Conservation (phyloP, 1,284 basidiomycete species). For the Papiliotrema terrestris region DNA sequence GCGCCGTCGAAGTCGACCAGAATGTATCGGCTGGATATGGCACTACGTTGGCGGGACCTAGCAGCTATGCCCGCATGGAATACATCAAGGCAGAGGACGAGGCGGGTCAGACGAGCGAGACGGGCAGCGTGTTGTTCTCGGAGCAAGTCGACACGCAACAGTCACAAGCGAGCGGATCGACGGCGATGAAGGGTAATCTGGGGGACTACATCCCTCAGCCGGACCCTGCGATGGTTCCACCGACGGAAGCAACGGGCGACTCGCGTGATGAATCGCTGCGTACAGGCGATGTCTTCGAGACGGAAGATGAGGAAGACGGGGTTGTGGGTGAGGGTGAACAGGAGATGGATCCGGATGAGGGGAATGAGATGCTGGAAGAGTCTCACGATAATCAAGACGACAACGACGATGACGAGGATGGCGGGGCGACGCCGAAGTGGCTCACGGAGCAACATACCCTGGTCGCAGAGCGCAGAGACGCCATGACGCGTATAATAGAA, state of each 20-base stretch:
- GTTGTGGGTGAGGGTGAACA: constrained; percentile 7
- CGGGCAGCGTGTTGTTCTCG: constrained; percentile 37
- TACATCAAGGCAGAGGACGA: background rate
- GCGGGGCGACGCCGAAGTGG: constrained; percentile 10
- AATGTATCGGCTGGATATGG: background rate
- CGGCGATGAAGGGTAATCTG: constrained; percentile 1
- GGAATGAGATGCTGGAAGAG: constrained; percentile 5
- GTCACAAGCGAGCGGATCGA: background rate
- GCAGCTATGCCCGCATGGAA: background rate
- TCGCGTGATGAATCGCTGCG: background rate
- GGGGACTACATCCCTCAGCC: constrained; percentile 1
- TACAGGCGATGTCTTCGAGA: constrained; percentile 1
- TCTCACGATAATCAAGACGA: constrained; percentile 11
- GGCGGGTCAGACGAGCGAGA: constrained; percentile 18
- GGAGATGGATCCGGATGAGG: constrained; percentile 8
- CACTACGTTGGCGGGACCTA: background rate
- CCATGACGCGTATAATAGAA: constrained; percentile 12
- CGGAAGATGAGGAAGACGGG: constrained; percentile 8
- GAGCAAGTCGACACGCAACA: constrained; percentile 19
- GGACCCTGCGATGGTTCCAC: background rate
- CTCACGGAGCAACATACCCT: background rate
- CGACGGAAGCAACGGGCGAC: background rate
- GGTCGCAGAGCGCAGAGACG: background rate
- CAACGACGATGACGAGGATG: constrained; percentile 25
- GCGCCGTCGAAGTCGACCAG: background rate